Conservation (phyloP, 2,329 filamentous ascomycete species). For the Celoporthe dispersa region DNA sequence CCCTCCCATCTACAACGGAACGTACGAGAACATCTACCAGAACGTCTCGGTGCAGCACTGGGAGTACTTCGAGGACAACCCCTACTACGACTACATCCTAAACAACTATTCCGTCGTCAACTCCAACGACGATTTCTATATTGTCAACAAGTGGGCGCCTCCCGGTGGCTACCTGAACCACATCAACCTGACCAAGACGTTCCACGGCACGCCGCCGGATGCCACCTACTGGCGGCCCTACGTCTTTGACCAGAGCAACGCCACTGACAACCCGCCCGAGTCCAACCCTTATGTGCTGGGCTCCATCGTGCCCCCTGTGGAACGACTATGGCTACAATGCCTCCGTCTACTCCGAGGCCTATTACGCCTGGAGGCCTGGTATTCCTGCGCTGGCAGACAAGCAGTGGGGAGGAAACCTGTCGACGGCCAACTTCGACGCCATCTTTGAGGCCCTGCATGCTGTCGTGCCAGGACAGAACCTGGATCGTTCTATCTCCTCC, state of each 20-base stretch:
- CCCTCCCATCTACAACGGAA: slow-evolving; percentile 42
- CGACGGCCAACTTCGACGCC: slow-evolving; percentile 42
- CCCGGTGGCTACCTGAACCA: slow-evolving; percentile 40
- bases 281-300: slow-evolving; percentile 49
- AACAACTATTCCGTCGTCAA: slow-evolving; percentile 57
- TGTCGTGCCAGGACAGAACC: slow-evolving; percentile 51
- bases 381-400: slow-evolving; percentile 57
- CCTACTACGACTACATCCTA: slow-evolving; percentile 46
- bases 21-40: slow-evolving; percentile 43
- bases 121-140: slow-evolving; percentile 57
- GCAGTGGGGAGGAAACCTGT: slow-evolving; percentile 56
- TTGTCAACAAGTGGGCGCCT: slow-evolving; percentile 56
- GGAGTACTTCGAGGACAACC: slow-evolving; percentile 58
- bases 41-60: slow-evolving; percentile 60
- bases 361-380: slow-evolving; percentile 54
- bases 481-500: slow-evolving; percentile 49
- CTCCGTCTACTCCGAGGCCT: slow-evolving; percentile 55
- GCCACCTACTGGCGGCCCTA: slow-evolving; percentile 51
- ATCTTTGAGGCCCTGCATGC: slow-evolving; percentile 46
- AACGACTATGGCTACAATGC: slow-evolving; percentile 60
- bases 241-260: slow-evolving; percentile 55
- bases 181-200: slow-evolving; percentile 51
- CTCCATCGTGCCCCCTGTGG: slow-evolving; percentile 55
- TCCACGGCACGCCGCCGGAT: slow-evolving; percentile 47
- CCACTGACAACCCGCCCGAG: slow-evolving; percentile 49